Conservation (phyloP, 257 asterid genomes). For the Apocynum venetum region DNA sequence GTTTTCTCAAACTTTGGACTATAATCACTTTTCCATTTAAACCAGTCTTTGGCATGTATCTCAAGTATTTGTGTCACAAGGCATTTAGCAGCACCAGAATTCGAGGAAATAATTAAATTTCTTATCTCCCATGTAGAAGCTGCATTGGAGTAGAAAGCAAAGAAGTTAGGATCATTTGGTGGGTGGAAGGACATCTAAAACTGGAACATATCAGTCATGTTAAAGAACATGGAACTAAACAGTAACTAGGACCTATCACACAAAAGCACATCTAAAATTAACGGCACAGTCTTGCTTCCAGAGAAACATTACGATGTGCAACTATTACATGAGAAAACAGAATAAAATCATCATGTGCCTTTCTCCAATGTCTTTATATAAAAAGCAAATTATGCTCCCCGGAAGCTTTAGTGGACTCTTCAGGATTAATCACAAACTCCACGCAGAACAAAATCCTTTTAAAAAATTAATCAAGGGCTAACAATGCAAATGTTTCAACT, state of each 20-base stretch:
- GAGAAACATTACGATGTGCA: background rate
- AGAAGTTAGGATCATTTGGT: conserved; percentile 17
- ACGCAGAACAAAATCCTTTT: background rate
- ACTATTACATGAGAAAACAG: background rate
- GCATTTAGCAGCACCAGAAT: conserved; percentile 49
- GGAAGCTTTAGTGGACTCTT: background rate
- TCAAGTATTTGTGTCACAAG: conserved; percentile 85
- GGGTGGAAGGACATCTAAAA: background rate
- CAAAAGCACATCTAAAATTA: too few relatives aligned
- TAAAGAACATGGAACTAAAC: background rate
- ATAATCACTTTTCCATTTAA: conserved; percentile 73
- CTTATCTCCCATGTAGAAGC: conserved; percentile 98
- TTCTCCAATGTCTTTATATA: background rate
- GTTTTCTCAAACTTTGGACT: conserved; percentile 71
- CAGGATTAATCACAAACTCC: background rate
- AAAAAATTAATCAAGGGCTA: background rate
- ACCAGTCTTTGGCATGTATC: conserved; percentile 75
- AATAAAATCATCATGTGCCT: background rate
- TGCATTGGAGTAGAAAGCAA: conserved; percentile 28
- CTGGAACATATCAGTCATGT: background rate
- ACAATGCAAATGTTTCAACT: background rate
- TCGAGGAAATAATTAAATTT: conserved; percentile 48
- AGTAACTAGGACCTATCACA: background rate
- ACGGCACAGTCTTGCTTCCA: background rate
- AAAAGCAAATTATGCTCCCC: conserved; percentile 1